Percentiles rank a stretch among this genome's conserved stretches.
Conservation (phyloP, 2,329 filamentous ascomycete genomes). For the Fusarium gaditjirri region DNA sequence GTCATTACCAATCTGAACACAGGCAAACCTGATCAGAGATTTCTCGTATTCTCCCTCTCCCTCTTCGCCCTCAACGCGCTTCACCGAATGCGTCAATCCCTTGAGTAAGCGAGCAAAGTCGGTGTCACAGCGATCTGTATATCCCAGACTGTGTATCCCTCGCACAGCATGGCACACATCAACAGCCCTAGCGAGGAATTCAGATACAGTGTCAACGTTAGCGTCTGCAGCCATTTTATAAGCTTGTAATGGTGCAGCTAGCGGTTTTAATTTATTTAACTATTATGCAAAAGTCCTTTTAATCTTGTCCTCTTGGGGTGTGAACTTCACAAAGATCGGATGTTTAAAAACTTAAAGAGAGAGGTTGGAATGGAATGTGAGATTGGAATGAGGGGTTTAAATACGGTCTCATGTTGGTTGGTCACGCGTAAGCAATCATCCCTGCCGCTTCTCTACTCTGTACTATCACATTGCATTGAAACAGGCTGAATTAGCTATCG, state of each 20-base stretch:
- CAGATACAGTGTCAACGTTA: neutral
- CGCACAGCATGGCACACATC: conserved; percentile 15
- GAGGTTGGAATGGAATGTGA: conserved; percentile 5
- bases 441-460: neutral
- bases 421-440: conserved; percentile 16
- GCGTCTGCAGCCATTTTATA: conserved; percentile 47
- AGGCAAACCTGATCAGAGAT: conserved; percentile 25
- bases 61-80: conserved; percentile 1
- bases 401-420: conserved; percentile 20
- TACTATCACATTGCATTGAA: conserved; percentile 7
- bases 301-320: neutral
- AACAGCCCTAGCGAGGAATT: conserved; percentile 34
- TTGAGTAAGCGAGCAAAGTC: conserved; percentile 14
- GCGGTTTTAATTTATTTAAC: neutral
- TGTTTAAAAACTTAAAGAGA: neutral
- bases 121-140: neutral
- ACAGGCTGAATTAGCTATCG: conserved; percentile 4
- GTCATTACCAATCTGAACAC: conserved; percentile 43
- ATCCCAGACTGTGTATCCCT: conserved; percentile 7
- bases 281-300: neutral
- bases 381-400: conserved; percentile 32
- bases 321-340: neutral
- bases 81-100: conserved; percentile 3
- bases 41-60: neutral
- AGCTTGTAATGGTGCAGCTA: conserved; percentile 42